Base-by-base conservation (phyloP, 495 filamentous ascomycete species). In the Venustampulla echinocandica region DNA sequence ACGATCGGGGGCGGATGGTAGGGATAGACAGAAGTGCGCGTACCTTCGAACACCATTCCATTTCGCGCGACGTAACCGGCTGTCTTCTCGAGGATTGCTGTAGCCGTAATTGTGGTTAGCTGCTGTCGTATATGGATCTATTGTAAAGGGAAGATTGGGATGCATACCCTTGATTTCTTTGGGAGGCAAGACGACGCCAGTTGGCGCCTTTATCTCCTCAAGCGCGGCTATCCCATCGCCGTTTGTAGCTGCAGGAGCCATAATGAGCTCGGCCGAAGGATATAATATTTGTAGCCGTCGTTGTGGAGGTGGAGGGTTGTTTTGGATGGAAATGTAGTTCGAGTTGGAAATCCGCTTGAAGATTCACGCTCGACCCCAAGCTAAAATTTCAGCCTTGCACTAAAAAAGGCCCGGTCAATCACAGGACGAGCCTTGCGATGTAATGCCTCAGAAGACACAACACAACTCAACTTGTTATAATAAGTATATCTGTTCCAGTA, bases 51-150 rank as follows among this genome's bases (percentile, higher is more conserved):
- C 21, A 82, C 75, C 15, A 75, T 50, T 17, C 89, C 88, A 62
- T 95, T 82, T 64, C 84, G 81, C 57, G 81, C 82, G 33, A 95
- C 88, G 61, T 90, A 95, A 15, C 89, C 89, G 24, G 90, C 90
- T n/a, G 90, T 95, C 67, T 94, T 96, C 63, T 96, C 90, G 56
- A 95, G 80, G 52, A 90, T 83, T 2, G 71, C 74, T 80, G 47
- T 32, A n/a, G 27, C 27, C n/a, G n/a, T n/a, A 30, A 30, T 39
- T 21, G 28, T 39, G 24, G 50, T 71, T 65, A 75, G 65, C 47
- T 48, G 10, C n/a, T n/a, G n/a, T n/a, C n/a, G n/a, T n/a, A n/a
- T n/a, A n/a, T n/a, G n/a, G n/a, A n/a, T 25, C 24, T 33, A 18
- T 10, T 20, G 30, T 44, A 35, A 43, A 43, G 40, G 15, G 18